Evolutionary conservation across 2,329 filamentous ascomycete genomes (phyloP), one percentile per base, ranked within the genome.

Genomic region (Penicillium brasilianum): DNA sequence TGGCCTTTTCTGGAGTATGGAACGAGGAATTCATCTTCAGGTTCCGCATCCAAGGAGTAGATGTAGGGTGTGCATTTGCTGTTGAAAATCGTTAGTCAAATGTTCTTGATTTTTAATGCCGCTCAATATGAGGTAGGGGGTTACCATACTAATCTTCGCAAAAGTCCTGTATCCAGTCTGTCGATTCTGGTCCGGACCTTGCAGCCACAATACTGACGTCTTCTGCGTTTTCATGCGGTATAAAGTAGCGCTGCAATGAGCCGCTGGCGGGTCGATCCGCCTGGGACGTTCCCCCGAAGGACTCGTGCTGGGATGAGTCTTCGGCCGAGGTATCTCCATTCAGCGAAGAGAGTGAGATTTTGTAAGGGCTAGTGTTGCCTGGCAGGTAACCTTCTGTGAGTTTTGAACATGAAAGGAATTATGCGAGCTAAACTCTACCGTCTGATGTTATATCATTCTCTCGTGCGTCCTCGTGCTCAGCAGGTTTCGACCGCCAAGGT

Each of bases 1-100:
- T 87, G 84, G 36, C 87, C 87, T 72, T 87, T 67, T 37, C 62
- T 69, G 28, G 72, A 72, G 28, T 64, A 63, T 5, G 72, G 71
- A 28, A 50, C 6, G 66, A 63, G 18, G 57, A 55, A 59, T 37
- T 56, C 51, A 14, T 51, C 44, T 2, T 52, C 51, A 10, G 58
- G 50, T 6, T 37, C 16, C 14, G 39, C 50, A 11, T 53, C 50
- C 16, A 53, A 16, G 18, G 50, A 53, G 50, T 53, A 53, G 20
- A 53, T 30, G 14, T 53, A 28, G 4, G 50, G 20, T 53, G 34
- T 53, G 34, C 50, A 53, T 28, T 37, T 22, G 36, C 50, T 53
- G 18, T 51, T 22, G 16, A 28, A 14, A 10, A 10, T 1, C 3
- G 50, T 53, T 41, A 53, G 50, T 18, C 3, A 9, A 1, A 2